phyloP scores from a whole-genome alignment of 106 monocot genomes.

The Platanthera guangdongensis region DNA sequence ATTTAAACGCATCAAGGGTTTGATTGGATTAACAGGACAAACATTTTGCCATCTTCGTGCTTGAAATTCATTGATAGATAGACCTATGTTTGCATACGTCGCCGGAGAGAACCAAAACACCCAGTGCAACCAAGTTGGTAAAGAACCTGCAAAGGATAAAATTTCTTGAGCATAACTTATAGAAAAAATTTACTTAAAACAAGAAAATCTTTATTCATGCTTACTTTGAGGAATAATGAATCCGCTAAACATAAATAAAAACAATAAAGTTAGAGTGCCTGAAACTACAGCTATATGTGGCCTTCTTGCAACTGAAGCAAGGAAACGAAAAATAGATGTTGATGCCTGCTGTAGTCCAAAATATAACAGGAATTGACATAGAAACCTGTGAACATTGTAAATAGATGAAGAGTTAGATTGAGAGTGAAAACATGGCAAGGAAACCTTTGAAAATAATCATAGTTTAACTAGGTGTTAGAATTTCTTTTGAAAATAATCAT shows the following conservation, averaged over 20 bases:
- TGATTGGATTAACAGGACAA: neutral
- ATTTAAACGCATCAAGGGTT: neutral
- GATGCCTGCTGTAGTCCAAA: conserved; percentile 20
- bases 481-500: too few relatives aligned
- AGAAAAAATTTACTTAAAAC: neutral
- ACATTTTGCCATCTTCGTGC: conserved; percentile 22
- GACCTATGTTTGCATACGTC: conserved; percentile 18
- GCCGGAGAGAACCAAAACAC: conserved; percentile 16
- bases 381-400: conserved; percentile 3
- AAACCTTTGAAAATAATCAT: too few relatives aligned
- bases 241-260: conserved; percentile 11
- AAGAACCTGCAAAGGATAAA: conserved; percentile 10
- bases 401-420: neutral
- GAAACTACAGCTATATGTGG: neutral
- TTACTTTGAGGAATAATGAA: conserved; percentile 20
- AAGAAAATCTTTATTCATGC: neutral
- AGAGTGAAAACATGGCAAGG: neutral
- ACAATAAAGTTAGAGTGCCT: conserved; percentile 3
- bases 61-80: conserved; percentile 18
- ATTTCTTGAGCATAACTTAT: neutral
- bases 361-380: conserved; percentile 10
- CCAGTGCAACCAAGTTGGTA: conserved; percentile 16
- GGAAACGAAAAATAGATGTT: conserved; percentile 15
- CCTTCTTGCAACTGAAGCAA: conserved; percentile 9
- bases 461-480: too few relatives aligned